These are phyloP conservation scores for Yamadazyma dushanensis DNA, from an alignment of 1,139 yeast species.

Conservation along the genomic window DNA sequence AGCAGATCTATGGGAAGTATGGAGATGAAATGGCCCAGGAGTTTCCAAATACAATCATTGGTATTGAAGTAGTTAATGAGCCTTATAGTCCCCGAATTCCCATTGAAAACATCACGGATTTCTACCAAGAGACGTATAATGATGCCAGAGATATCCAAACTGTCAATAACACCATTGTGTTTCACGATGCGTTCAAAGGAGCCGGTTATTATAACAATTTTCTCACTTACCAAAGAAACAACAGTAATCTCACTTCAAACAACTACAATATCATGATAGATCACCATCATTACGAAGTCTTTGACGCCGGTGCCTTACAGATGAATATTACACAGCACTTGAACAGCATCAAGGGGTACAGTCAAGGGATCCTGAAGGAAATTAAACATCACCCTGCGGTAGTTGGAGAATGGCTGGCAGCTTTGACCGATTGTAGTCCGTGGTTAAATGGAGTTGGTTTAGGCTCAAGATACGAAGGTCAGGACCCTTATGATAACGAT, in stretches of 20 bases:
- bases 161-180: constrained; percentile 53
- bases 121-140: constrained; percentile 55
- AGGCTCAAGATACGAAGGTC: constrained; percentile 82
- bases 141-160: constrained; percentile 43
- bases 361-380: constrained; percentile 50
- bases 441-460: constrained; percentile 91
- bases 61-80: constrained; percentile 85
- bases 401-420: constrained; percentile 93
- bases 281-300: constrained; percentile 92
- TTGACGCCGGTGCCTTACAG: constrained; percentile 59
- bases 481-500: constrained; percentile 43
- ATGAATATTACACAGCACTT: constrained; percentile 62
- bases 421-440: constrained; percentile 86
- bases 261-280: constrained; percentile 74
- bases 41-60: constrained; percentile 72
- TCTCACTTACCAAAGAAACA: constrained; percentile 35
- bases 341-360: constrained; percentile 61
- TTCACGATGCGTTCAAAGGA: constrained; percentile 75
- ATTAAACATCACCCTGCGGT: constrained; percentile 70
- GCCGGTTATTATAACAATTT: constrained; percentile 61
- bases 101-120: constrained; percentile 56
- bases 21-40: constrained; percentile 51
- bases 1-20: constrained; percentile 54
- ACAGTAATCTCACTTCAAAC: constrained; percentile 27
- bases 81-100: constrained; percentile 73